Percentiles rank a stretch among this genome's conserved stretches.
Evolutionary conservation across 1,139 yeast genomes (phyloP).

Genomic region (Geotrichum cucujoidarum): DNA sequence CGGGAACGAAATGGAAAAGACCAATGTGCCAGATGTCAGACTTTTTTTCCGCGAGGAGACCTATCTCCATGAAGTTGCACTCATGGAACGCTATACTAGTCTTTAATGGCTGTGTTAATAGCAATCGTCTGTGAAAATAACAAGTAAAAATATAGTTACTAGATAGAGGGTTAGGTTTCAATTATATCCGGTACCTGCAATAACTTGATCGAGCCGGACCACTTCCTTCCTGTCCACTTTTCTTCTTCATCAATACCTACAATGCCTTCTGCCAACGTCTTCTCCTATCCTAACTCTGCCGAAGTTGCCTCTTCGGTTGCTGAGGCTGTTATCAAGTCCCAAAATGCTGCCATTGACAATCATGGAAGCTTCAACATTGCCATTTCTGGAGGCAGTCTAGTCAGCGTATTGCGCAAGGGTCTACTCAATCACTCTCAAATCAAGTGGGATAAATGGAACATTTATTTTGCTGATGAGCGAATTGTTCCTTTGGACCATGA

Average conservation of each 20-base stretch:
- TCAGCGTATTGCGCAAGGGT: slow-evolving; percentile 67
- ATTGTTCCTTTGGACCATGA: slow-evolving; percentile 61
- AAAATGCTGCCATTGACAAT: slow-evolving; percentile 53
- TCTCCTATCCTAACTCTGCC: slow-evolving; percentile 28
- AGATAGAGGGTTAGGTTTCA: not conserved
- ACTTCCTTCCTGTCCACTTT: not conserved
- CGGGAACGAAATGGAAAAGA: slow-evolving; percentile 86
- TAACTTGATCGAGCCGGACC: not conserved
- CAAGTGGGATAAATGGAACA: slow-evolving; percentile 64
- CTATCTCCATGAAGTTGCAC: slow-evolving; percentile 63
- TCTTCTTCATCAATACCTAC: slow-evolving; percentile 2
- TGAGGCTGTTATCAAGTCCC: slow-evolving; percentile 76
- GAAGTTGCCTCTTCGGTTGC: slow-evolving; percentile 63
- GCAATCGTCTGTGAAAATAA: not conserved
- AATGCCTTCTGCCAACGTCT: slow-evolving; percentile 27
- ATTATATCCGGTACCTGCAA: too few species aligned
- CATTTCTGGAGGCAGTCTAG: slow-evolving; percentile 85
- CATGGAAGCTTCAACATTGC: slow-evolving; percentile 59
- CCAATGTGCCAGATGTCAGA: slow-evolving; percentile 90
- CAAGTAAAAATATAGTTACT: not conserved
- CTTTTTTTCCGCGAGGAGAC: slow-evolving; percentile 80
- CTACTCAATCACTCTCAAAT: slow-evolving; percentile 55
- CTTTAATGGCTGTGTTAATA: not conserved
- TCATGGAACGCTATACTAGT: slow-evolving; percentile 55
- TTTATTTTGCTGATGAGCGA: slow-evolving; percentile 69